Evolutionary conservation across 2,329 filamentous ascomycete species (phyloP), one percentile per base, ranked within the genome.

Genomic region (Pleoardoris graminearum): DNA sequence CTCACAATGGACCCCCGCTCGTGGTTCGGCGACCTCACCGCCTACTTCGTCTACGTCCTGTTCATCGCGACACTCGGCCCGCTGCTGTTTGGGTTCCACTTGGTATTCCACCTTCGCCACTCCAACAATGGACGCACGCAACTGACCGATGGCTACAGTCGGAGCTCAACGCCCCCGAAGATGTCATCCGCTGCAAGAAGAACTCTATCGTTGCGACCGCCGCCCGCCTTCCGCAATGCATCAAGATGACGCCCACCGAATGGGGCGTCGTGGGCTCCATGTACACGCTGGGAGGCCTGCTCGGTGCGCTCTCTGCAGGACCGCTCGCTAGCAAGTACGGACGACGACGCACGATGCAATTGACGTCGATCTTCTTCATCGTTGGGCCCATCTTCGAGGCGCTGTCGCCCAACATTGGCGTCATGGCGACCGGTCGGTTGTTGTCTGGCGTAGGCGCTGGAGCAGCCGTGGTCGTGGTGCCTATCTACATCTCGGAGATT

Each of bases 161-260:
- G 63, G 94, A 97, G 73, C 84, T 99, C 58, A 99, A 99, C 73
- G 91, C 93, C 7, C 94, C 94, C 7, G 88, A 97, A 81, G 88
- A 92, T 79, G 90, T 95, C 66, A 88, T 99, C 65, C 95, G 90
- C 51, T 97, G 94, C 77, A 85, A 85, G 62, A 85, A 85, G 60
- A 81, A 83, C 60, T 77, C 78, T 35, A 79, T 83, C 57, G 69
- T 67, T 7, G 67, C 72, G 33, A 62, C 57, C 61, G 67, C 63
- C 50, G 65, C 57, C 55, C 72, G 72, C 55, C 78, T 88, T 6
- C 80, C 88, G 47, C 85, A 89, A 77, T 99, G 94, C 69, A 93
- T 99, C 48, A 87, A 86, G 51, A 97, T 97, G 94, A 85, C 78
- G 63, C 81, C 90, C 25, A 83, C 86, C 30, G 82, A 90, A 62